Percentiles rank a stretch among this genome's conserved stretches.
Evolutionary conservation across 202 grass and related monocot species (phyloP).

Genomic region (Digitaria exilis): DNA sequence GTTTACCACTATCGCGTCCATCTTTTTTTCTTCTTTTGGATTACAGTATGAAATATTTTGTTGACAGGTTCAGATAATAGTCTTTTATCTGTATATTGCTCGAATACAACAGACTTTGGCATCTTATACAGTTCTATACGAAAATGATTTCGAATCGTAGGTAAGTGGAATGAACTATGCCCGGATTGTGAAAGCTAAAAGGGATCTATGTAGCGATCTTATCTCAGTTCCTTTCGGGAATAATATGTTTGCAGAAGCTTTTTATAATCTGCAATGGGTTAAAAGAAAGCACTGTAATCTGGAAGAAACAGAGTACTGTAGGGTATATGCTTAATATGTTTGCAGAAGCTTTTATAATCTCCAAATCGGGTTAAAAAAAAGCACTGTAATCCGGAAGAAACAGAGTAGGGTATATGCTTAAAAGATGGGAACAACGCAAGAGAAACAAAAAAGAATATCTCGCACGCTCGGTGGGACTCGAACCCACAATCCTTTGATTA

Average conservation of each 20-base stretch:
- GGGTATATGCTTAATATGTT: no score
- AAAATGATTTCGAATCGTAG: not conserved
- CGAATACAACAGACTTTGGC: not conserved
- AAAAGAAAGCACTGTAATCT: no score
- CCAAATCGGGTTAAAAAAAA: no score
- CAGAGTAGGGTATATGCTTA: not conserved
- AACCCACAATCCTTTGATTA: slow-evolving; percentile 99
- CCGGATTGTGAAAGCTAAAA: no score
- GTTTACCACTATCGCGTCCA: not conserved
- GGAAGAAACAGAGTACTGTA: not conserved
- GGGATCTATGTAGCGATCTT: no score
- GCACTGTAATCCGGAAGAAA: not conserved
- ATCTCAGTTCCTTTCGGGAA: no score
- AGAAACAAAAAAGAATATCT: not conserved
- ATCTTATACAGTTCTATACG: no score
- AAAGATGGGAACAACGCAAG: not conserved
- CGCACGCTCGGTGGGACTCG: slow-evolving; percentile 97
- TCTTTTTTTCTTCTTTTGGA: not conserved
- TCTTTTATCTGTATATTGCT: slow-evolving; percentile 3
- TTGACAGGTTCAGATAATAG: not conserved
- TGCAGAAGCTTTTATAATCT: no score
- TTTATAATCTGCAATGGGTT: no score
- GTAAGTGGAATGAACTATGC: not conserved
- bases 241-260: not conserved
- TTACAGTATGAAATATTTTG: not conserved